These are phyloP conservation scores for Cryptosporidium ubiquitum DNA, from an alignment of 169 alveolate genomes.

Conservation along the genomic window DNA sequence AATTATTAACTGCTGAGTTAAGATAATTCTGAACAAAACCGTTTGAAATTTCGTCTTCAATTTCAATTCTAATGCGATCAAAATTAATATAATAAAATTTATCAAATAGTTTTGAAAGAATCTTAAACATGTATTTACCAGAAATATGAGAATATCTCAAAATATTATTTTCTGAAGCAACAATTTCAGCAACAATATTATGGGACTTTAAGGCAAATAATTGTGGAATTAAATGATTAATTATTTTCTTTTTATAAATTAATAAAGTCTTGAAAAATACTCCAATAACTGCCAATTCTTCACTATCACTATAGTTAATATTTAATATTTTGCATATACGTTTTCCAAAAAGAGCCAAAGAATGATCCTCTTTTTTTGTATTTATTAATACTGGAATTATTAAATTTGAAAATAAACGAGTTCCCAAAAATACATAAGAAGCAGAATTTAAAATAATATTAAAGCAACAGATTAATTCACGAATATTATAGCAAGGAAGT, in stretches of 20 bases:
- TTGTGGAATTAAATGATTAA: neutral
- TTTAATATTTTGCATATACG: neutral
- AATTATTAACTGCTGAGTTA: neutral
- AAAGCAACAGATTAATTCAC: constrained; percentile 2
- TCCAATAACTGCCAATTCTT: constrained; percentile 8
- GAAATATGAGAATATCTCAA: constrained; percentile 6
- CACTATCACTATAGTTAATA: neutral
- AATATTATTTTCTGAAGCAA: constrained; percentile 6
- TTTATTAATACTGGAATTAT: constrained; percentile 16
- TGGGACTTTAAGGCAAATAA: neutral
- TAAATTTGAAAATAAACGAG: constrained; percentile 1
- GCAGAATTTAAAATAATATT: neutral
- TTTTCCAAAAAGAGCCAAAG: neutral
- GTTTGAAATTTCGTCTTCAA: neutral
- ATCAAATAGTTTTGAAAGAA: neutral
- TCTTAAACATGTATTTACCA: neutral
- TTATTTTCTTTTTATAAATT: constrained; percentile 1
- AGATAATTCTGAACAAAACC: neutral
- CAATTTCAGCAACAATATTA: neutral
- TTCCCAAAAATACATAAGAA: constrained; percentile 31
- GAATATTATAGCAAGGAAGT: neutral
- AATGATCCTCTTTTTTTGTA: neutral
- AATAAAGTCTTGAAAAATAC: constrained; percentile 10
- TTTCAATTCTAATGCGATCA: neutral
- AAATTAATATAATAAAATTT: neutral